Evolutionary conservation across 495 filamentous ascomycete species (phyloP), one percentile per base, ranked within the genome.

Genomic region (Aspergillus steynii): DNA sequence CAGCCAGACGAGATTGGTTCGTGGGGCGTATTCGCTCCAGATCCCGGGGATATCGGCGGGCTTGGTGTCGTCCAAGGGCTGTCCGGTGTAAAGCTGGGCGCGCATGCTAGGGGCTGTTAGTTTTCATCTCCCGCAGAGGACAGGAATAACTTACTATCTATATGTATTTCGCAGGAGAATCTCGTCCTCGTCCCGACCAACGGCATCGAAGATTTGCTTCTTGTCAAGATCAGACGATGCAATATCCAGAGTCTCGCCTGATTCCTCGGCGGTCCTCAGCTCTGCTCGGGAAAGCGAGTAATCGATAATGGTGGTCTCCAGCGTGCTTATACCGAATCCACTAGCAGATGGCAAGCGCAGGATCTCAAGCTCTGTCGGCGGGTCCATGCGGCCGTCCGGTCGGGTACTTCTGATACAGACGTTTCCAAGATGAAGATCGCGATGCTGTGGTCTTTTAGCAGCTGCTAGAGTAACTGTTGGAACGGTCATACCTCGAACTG

Each of bases 351-450:
- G 34, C 56, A 65, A 60, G 5, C 61, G 60, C 8, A 64, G 63
- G 31, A 78, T 62, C 3, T 79, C 74, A 20, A 65, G 45, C 58
- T 71, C 60, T 34, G 73, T 65, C 27, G 76, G 67, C 50, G 74
- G 65, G 57, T 73, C 63, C 72, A 68, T 77, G 63, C 50, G 74
- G 51, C 64, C 65, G 58, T 69, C 74, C 32, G 57, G 64, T n/a
- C 70, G 75, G 31, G 73, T 78, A 59, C 72, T 79, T 57, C 68
- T 78, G 50, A 95, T 85, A 69, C 93, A 97, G 28, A 97, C 81
- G 69, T 97, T 97, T 8, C 91, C 91, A 46, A 93, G 81, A 71
- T 97, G 93, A 14, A 97, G 79, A 74, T 97, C 93, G 5, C 93
- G 87, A 72, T 97, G 93, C 85, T 83, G 28, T 27, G 5, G 32